Evolutionary conservation across 2,329 filamentous ascomycete genomes (phyloP), one percentile per base, ranked within the genome.

Genomic region (Microcera coccophila): DNA sequence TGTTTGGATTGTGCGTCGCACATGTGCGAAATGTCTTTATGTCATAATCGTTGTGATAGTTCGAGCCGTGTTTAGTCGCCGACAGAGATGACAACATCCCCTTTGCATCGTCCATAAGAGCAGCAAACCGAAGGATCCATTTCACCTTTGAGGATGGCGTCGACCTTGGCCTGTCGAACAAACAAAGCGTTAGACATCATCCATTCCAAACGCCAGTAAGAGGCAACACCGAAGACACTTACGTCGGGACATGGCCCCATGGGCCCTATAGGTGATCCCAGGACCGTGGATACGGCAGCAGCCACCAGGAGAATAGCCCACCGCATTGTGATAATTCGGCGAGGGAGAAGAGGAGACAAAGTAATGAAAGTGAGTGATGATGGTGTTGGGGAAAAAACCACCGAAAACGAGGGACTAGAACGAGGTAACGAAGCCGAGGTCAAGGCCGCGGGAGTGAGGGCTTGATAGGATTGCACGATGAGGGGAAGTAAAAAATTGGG

Each of bases 81-180:
- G 58, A 74, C 72, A 9, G 66, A 65, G 39, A 75, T 55, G 33
- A 77, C 70, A 36, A 76, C 70, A 45, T 75, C 69, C 40, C 69
- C 69, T 42, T 72, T 71, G 61, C 75, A 78, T 24, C 62, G 62
- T 38, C 75, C 75, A 48, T 78, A 76, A n/a, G 71, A 72, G 58
- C 75, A 79, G 59, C 75, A 78, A 11, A 62, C 69, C 20, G 74
- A 70, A n/a, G 72, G 66, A 16, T 67, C 64, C 45, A 74, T 62
- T 20, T 68, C 58, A 40, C 74, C 73, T 20, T 62, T 69, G 36
- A 78, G 67, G 29, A 78, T 78, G 12, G 61, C 62, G 46, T 68
- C 65, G 22, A 68, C 58, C 37, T 64, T 65, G 17, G 26, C 34
- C 65, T 68, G 5, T 11, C 4, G 3, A 3, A 19, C 20, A n/a